phyloP scores from a whole-genome alignment of 345 rosid genomes.

The Syzygium aqueum region DNA sequence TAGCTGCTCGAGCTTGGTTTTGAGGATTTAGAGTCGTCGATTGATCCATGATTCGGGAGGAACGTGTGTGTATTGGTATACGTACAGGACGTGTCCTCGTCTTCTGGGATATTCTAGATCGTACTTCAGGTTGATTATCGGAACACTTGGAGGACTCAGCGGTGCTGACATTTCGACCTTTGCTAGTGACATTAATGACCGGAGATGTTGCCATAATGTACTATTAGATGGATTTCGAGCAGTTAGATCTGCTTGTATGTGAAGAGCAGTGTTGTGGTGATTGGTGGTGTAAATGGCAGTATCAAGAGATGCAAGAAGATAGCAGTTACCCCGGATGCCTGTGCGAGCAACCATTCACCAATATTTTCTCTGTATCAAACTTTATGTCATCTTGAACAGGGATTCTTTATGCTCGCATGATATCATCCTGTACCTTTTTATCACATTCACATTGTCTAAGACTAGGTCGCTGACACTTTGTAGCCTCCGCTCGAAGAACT shows the following conservation, averaged over 20 bases:
- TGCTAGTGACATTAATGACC: neutral
- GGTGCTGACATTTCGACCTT: neutral
- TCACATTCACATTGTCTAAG: neutral
- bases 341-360: neutral
- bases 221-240: neutral
- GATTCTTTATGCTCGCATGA: neutral
- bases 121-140: neutral
- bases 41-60: neutral
- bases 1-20: neutral
- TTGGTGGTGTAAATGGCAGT: neutral
- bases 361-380: neutral
- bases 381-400: neutral
- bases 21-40: neutral
- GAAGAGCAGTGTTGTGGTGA: neutral
- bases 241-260: neutral
- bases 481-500: neutral
- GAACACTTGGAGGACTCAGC: neutral
- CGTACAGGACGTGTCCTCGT: neutral
- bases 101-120: neutral
- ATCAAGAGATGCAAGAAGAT: neutral
- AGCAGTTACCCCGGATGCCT: neutral
- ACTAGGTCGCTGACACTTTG: neutral
- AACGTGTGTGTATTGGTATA: neutral
- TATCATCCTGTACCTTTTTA: neutral
- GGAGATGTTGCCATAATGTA: neutral